Evolutionary conservation across 2,329 filamentous ascomycete species (phyloP), one percentile per base, ranked within the genome.

Genomic region (Rugonectria rugulosa): DNA sequence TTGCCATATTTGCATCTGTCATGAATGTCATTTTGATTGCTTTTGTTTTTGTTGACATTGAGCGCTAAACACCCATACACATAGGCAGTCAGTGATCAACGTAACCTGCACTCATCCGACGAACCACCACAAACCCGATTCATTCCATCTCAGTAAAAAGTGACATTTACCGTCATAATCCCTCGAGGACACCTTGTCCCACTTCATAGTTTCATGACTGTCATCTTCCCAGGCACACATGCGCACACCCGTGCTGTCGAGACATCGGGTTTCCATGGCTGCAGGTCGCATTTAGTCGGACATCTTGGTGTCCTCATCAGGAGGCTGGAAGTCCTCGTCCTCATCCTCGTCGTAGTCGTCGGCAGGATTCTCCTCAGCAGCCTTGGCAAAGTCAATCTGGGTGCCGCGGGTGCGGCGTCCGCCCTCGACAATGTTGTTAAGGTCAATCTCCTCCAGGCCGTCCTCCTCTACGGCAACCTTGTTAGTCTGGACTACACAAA

Each of bases 311-410:
- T 88, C 86, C 60, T 87, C 81, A 55, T 87, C 85, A 32, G 82
- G 73, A 45, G 85, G 85, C 70, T 88, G 79, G 72, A 88, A 88
- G 67, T 82, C 86, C 40, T 87, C 89, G 56, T 90, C 88, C 40
- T 90, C 90, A 0, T 95, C 90, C 38, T 92, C 91, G 24, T 94
- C 90, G 4, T 93, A 90, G 5, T 93, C 90, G 7, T 87, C 85
- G 61, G 81, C 85, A 41, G 85, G 86, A 67, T 90, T 84, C 75
- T 96, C 87, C 76, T 90, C 83, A 21, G 91, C 92, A 17, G 93
- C 93, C 80, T 96, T 92, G 69, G 90, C 89, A 77, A 91, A 98
- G 82, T 98, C 91, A 73, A 98, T 97, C 70, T 88, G 84, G 76
- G 91, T 91, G 72, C 93, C 93, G 70, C 94, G 94, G 61, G 94